Conservation (phyloP, 768 basidiomycete genomes). For the Suillus americanus region DNA sequence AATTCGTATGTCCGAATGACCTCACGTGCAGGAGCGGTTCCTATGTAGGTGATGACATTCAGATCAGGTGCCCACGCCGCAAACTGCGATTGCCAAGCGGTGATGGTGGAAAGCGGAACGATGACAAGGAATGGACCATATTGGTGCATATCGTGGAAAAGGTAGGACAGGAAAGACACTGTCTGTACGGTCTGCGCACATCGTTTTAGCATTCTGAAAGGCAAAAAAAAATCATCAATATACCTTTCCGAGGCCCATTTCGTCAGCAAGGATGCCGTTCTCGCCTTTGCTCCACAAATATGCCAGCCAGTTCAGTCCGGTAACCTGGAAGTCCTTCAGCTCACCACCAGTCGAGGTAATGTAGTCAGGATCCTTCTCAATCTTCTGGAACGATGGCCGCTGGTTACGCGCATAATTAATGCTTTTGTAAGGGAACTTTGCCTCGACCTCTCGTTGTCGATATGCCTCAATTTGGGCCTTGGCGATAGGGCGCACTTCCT, state of each 20-base stretch:
- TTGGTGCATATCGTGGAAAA: slow-evolving; percentile 89
- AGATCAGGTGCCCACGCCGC: slow-evolving; percentile 93
- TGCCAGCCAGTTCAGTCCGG: slow-evolving; percentile 97
- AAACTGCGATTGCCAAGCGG: slow-evolving; percentile 97
- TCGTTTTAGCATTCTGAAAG: slow-evolving; percentile 15
- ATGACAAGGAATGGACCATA: slow-evolving; percentile 98
- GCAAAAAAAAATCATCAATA: background rate
- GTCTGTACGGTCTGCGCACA: slow-evolving; percentile 84
- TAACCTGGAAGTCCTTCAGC: slow-evolving; percentile 97
- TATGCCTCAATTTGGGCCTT: slow-evolving; percentile 79
- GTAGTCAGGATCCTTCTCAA: slow-evolving; percentile 87
- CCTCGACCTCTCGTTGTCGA: slow-evolving; percentile 71
- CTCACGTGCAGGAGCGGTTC: slow-evolving; percentile 81
- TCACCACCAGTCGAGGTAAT: slow-evolving; percentile 74
- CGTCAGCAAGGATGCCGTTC: slow-evolving; percentile 97
- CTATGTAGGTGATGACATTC: slow-evolving; percentile 96
- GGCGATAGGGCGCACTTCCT: slow-evolving; percentile 77
- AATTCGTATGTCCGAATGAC: slow-evolving; percentile 94
- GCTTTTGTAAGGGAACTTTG: slow-evolving; percentile 86
- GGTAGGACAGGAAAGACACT: slow-evolving; percentile 90
- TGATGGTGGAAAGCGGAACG: slow-evolving; percentile 96
- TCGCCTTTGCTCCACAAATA: slow-evolving; percentile 94
- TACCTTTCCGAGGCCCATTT: slow-evolving; percentile 99
- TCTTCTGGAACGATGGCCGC: slow-evolving; percentile 80
- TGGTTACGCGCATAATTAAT: slow-evolving; percentile 58